A percentile compares a stretch with the other conserved stretches of the same genome.
Evolutionary conservation across 2,329 filamentous ascomycete genomes (phyloP).

Genomic region (Aspergillus quadricinctus): DNA sequence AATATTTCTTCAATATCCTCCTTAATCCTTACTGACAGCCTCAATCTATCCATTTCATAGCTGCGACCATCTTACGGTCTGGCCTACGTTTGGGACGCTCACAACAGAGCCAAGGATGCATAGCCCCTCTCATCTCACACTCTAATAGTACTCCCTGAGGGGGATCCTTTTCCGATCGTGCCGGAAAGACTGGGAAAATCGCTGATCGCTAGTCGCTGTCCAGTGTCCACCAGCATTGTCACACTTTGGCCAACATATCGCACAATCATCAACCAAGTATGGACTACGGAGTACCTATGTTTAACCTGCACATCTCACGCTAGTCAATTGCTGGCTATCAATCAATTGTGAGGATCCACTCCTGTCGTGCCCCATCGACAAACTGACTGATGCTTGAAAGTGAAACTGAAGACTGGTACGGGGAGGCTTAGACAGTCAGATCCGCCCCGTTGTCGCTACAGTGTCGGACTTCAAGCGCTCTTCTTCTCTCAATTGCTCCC

Average conservation of each 20-base stretch:
- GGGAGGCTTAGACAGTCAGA: too few relatives aligned
- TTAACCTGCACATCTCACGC: background rate
- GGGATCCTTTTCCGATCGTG: background rate
- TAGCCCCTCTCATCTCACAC: background rate
- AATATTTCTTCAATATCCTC: too few relatives aligned
- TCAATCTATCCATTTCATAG: background rate
- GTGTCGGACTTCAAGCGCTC: background rate
- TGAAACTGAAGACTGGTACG: background rate
- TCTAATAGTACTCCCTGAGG: background rate
- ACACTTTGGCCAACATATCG: background rate
- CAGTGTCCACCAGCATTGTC: background rate
- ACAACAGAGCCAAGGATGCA: background rate
- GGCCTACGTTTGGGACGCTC: background rate
- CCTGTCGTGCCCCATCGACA: background rate
- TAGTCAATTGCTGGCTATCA: background rate
- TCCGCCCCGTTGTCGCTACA: background rate
- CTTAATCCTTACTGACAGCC: background rate
- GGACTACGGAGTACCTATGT: background rate
- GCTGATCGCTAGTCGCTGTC: background rate
- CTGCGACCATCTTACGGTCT: background rate
- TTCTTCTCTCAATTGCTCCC: background rate
- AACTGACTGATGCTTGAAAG: background rate
- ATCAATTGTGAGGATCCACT: background rate
- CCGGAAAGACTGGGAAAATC: background rate
- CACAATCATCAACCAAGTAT: background rate